Conservation (phyloP, 495 filamentous ascomycete species). For the Lasiosphaeria miniovina region DNA sequence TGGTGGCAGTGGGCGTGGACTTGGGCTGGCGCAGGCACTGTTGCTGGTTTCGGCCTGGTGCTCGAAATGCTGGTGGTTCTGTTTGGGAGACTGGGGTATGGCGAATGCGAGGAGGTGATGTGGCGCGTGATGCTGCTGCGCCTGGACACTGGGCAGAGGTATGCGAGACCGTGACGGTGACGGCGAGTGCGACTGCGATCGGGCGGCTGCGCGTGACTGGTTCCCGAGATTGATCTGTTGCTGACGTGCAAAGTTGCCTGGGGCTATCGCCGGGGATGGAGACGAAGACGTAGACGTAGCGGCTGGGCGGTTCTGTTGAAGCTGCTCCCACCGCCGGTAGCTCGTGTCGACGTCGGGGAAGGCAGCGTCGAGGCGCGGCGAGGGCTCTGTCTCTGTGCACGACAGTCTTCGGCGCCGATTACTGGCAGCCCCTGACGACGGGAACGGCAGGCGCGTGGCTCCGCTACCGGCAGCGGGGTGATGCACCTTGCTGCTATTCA, state of each 20-base stretch:
- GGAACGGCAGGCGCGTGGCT: conserved; percentile 19
- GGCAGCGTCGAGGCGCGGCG: conserved; percentile 31
- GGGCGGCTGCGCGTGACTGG: not conserved
- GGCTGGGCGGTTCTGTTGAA: not conserved
- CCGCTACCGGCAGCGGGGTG: conserved; percentile 10
- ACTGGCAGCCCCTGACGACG: too few species aligned
- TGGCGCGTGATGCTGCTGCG: not conserved
- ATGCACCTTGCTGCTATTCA: conserved; percentile 21
- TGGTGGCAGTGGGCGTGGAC: too few species aligned
- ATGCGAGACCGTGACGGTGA: conserved; percentile 2
- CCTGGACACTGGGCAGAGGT: not conserved
- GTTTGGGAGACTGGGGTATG: too few species aligned
- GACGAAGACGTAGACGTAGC: not conserved
- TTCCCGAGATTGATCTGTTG: too few species aligned
- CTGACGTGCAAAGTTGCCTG: too few species aligned
- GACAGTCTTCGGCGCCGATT: conserved; percentile 13
- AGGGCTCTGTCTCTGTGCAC: conserved; percentile 44
- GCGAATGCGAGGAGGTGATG: too few species aligned
- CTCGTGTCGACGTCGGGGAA: conserved; percentile 38
- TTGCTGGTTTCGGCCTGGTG: too few species aligned
- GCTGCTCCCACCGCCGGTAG: conserved; percentile 36
- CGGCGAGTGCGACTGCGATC: not conserved
- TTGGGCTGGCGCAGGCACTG: too few species aligned
- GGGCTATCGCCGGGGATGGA: not conserved
- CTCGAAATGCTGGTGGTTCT: too few species aligned